Evolutionary conservation across 345 rosid species (phyloP).

Genomic region (Trapa bicornis): DNA sequence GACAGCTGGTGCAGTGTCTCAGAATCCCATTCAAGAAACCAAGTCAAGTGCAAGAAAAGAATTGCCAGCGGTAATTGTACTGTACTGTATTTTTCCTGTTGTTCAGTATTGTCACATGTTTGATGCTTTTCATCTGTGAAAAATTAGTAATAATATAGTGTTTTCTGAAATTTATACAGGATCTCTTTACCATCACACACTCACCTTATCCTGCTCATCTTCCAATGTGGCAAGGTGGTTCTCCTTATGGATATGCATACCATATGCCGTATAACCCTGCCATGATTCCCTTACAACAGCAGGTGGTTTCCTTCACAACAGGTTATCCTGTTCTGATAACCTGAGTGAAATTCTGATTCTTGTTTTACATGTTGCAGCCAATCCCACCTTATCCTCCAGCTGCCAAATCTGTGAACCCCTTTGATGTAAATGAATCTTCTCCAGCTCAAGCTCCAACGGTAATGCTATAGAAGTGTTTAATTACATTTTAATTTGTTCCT

Average conservation of each 20-base stretch:
- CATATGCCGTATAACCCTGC: conserved; percentile 49
- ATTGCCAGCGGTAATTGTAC: conserved; percentile 57
- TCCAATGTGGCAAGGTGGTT: conserved; percentile 73
- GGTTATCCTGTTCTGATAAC: neutral
- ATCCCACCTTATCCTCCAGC: conserved; percentile 38
- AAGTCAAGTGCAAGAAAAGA: conserved; percentile 51
- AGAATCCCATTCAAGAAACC: conserved; percentile 27
- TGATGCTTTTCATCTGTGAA: neutral
- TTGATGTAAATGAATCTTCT: conserved; percentile 51
- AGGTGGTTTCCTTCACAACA: neutral
- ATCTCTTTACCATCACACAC: conserved; percentile 52
- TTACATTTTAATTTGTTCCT: neutral
- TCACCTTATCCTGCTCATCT: conserved; percentile 38
- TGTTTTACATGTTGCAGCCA: conserved; percentile 28
- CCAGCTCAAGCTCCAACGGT: conserved; percentile 46
- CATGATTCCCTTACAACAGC: conserved; percentile 24
- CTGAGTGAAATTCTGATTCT: neutral
- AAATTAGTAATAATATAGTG: neutral
- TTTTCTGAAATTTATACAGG: conserved; percentile 35
- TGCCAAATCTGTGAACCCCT: conserved; percentile 66
- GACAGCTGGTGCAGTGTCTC: conserved; percentile 20
- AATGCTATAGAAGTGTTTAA: conserved; percentile 15
- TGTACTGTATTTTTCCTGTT: neutral
- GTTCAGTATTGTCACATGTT: neutral
- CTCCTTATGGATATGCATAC: conserved; percentile 48